Evolutionary conservation across 163 green algal species (phyloP), one percentile per base, ranked within the genome.

Genomic region (Chlamydomonas reinhardtii): DNA sequence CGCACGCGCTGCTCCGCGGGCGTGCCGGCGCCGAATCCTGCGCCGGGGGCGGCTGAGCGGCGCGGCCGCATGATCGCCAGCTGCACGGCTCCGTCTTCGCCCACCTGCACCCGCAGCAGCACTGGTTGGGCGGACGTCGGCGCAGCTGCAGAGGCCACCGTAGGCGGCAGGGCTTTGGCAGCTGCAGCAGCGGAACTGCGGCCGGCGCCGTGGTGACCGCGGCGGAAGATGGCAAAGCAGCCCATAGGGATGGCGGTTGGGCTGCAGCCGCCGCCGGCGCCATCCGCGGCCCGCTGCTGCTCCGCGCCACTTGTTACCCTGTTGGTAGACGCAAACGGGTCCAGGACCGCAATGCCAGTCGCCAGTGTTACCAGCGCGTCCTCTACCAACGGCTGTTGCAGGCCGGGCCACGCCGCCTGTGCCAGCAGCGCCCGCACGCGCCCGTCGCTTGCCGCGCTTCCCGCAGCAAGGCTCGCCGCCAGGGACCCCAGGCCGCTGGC

Each of bases 341-440:
- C 80, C 11, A 86, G 80, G 20, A 86, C 80, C 0, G 70, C 70
- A 20, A 86, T 79, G 27, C 80, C 80, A 0, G 70, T 71, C 70
- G 52, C 56, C 56, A 86, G 56, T 1, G 56, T 79, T 19, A 32
- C 39, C 22, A 86, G 70, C 27, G 70, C 70, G 27, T 86, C 80
- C 15, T 37, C 35, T 2, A 86, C 70, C 17, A 59, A 29, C 0
- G 80, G 80, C 48, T 73, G 35, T 5, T 22, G 35, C 16, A 74
- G 61, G 4, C 80, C 80, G 2, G 69, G 48, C 80, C 80, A 86
- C 4, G 70, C 80, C 27, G 80, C 80, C 70, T 79, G 70, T 4
- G 48, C 56, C 35, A 86, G 25, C 32, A 86, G 80, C 69, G 56
- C 69, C 32, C 68, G 6, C 39, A 75, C 64, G 0, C 64, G 62